Conservation (phyloP, 2,329 filamentous ascomycete genomes). For the Calycina marina region DNA sequence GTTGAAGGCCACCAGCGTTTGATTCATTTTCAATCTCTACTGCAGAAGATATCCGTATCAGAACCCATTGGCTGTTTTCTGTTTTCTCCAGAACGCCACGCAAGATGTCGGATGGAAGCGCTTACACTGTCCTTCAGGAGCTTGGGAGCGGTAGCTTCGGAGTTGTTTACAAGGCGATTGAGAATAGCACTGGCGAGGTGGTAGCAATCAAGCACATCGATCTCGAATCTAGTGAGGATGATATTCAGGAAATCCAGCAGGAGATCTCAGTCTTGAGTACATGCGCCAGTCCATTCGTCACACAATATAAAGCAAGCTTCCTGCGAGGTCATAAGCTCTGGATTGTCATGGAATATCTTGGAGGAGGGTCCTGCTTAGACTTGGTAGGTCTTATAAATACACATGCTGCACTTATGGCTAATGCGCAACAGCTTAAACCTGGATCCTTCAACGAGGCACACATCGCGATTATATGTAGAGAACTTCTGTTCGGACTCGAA, state of each 20-base stretch:
- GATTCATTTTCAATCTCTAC: too few relatives aligned
- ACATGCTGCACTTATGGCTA: slow-evolving; percentile 1
- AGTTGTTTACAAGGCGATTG: slow-evolving; percentile 91
- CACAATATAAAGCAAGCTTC: slow-evolving; percentile 93
- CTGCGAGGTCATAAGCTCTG: slow-evolving; percentile 93
- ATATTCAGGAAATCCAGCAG: slow-evolving; percentile 95
- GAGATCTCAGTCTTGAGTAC: slow-evolving; percentile 93
- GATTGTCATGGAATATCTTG: slow-evolving; percentile 98
- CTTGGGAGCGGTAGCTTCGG: slow-evolving; percentile 93
- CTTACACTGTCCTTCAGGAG: slow-evolving; percentile 89
- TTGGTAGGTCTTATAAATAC: slow-evolving; percentile 54
- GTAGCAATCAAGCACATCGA: slow-evolving; percentile 99
- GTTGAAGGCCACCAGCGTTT: too few relatives aligned
- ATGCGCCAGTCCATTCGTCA: slow-evolving; percentile 85
- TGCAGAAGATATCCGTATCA: too few relatives aligned
- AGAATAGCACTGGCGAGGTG: slow-evolving; percentile 76
- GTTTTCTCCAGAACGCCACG: too few relatives aligned
- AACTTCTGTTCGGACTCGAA: slow-evolving; percentile 77
- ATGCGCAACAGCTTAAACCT: slow-evolving; percentile 57
- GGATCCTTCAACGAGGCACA: slow-evolving; percentile 78
- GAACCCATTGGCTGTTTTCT: too few relatives aligned
- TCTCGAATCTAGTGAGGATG: slow-evolving; percentile 95
- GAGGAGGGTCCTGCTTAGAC: slow-evolving; percentile 89
- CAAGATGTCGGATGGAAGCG: slow-evolving; percentile 20
- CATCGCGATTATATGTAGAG: slow-evolving; percentile 86